These are phyloP conservation scores for Pochonia chlamydosporia DNA, from an alignment of 2,329 filamentous ascomycete genomes.

Conservation along the genomic window DNA sequence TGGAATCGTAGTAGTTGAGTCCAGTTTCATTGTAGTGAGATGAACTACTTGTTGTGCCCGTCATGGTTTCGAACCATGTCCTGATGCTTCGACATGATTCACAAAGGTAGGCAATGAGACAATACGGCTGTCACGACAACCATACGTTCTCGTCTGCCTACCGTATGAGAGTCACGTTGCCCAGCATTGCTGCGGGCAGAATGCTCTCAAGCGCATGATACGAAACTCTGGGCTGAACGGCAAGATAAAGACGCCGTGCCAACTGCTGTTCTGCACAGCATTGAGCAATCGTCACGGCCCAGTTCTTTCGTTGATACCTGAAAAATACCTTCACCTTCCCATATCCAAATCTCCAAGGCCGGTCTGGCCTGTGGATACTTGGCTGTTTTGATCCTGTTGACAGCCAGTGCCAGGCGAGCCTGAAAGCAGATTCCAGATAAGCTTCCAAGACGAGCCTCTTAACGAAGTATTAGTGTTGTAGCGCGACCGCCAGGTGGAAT, in stretches of 20 bases:
- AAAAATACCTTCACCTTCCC: slow-evolving; percentile 22
- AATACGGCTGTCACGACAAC: neutral
- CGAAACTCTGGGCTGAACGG: slow-evolving; percentile 5
- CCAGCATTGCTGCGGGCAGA: neutral
- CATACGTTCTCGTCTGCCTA: neutral
- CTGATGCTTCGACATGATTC: neutral
- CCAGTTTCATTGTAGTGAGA: slow-evolving; percentile 15
- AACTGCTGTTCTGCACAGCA: slow-evolving; percentile 24
- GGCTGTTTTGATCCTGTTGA: slow-evolving; percentile 30
- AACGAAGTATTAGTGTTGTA: slow-evolving; percentile 20
- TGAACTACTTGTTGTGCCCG: slow-evolving; percentile 15
- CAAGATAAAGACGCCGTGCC: slow-evolving; percentile 3
- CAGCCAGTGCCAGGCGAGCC: slow-evolving; percentile 37
- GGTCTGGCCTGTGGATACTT: slow-evolving; percentile 9
- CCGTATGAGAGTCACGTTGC: neutral
- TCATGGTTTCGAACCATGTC: neutral
- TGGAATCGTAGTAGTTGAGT: neutral
- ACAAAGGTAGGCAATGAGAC: neutral
- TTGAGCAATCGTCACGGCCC: slow-evolving; percentile 15
- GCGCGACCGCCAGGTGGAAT: slow-evolving; percentile 21
- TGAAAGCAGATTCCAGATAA: slow-evolving; percentile 33
- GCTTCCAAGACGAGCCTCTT: slow-evolving; percentile 23
- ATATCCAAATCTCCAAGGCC: slow-evolving; percentile 1
- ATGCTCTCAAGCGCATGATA: neutral
- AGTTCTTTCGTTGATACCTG: slow-evolving; percentile 23